phyloP scores from a whole-genome alignment of 768 basidiomycete genomes.

The Rhodocollybia butyracea region DNA sequence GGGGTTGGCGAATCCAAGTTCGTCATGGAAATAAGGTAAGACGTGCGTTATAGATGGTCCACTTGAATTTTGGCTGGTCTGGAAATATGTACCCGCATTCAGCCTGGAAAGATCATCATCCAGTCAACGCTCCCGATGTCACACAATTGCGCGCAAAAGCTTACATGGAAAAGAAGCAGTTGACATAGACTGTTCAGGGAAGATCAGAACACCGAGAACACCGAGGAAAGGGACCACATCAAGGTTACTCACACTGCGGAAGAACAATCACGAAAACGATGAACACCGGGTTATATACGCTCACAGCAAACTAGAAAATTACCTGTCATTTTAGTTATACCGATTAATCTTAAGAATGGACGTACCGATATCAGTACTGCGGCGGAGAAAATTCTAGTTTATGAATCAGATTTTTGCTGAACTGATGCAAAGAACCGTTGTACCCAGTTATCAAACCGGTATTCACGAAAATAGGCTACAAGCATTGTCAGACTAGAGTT shows the following conservation, averaged over 20 bases:
- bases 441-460: constrained; percentile 5
- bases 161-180: constrained; percentile 5
- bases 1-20: too few species aligned
- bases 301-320: background rate
- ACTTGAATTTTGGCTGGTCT: background rate
- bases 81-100: constrained; percentile 3
- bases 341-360: background rate
- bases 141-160: background rate
- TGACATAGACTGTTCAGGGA: background rate
- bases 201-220: background rate
- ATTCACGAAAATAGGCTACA: constrained; percentile 3
- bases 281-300: background rate
- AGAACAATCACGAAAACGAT: background rate
- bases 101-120: background rate
- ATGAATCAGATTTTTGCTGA: background rate
- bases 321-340: background rate
- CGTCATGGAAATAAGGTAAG: background rate
- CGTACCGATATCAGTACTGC: constrained; percentile 2
- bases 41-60: background rate
- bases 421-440: background rate
- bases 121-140: background rate
- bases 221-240: background rate
- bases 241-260: background rate
- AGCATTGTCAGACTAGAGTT: background rate
- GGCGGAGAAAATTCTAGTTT: background rate